Conservation (phyloP, 192 early-diverging fungal genomes). For the Umbelopsis vinacea region DNA sequence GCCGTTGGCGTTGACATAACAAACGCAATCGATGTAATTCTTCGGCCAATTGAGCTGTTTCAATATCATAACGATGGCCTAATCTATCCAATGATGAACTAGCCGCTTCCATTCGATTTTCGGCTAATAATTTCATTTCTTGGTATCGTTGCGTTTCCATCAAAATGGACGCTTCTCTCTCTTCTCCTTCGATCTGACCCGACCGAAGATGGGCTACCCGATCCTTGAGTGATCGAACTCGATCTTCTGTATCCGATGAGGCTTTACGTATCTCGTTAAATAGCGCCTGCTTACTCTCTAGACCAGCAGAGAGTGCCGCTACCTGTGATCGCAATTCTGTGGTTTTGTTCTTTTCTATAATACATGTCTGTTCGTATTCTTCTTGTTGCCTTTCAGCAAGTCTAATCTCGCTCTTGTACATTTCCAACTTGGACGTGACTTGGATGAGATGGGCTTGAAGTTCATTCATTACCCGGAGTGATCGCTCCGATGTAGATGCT, state of each 20-base stretch:
- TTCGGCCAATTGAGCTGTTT: not conserved
- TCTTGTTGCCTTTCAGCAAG: not conserved
- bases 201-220: constrained; percentile 5
- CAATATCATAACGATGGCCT: not conserved
- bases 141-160: not conserved
- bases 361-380: constrained; percentile 6
- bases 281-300: constrained; percentile 16
- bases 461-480: constrained; percentile 14
- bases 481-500: constrained; percentile 18
- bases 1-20: not conserved
- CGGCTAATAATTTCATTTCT: not conserved
- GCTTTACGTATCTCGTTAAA: not conserved
- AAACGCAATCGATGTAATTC: constrained; percentile 3
- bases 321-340: constrained; percentile 7
- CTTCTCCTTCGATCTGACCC: constrained; percentile 4
- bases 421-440: not conserved
- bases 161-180: constrained; percentile 1
- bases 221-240: constrained; percentile 2
- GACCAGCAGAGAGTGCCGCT: constrained; percentile 12
- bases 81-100: not conserved
- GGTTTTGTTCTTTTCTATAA: constrained; percentile 12
- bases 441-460: constrained; percentile 5
- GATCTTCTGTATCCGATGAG: constrained; percentile 13
- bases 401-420: not conserved
- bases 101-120: not conserved